Evolutionary conservation across 2,329 filamentous ascomycete genomes (phyloP).

Genomic region (Colletotrichum horii): DNA sequence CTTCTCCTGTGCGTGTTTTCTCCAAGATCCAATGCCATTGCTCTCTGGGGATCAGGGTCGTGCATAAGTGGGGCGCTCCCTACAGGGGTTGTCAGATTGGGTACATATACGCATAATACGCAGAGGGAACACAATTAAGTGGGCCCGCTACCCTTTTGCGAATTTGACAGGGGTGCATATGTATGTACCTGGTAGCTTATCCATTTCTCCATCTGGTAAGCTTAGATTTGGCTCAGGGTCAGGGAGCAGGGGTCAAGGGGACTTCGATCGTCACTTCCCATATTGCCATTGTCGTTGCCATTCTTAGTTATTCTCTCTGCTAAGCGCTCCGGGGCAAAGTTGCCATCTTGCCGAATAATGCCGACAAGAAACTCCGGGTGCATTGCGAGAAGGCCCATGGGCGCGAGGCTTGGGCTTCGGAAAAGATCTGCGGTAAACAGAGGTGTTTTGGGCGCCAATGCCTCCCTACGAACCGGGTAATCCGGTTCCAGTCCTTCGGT

Average conservation of each 20-base stretch:
- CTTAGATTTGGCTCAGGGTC: background rate
- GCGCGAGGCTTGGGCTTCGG: background rate
- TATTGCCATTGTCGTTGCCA: background rate
- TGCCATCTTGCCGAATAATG: background rate
- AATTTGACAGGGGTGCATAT: background rate
- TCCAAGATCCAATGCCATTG: background rate
- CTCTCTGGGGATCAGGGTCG: slow-evolving; percentile 2
- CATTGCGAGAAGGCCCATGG: background rate
- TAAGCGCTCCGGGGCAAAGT: background rate
- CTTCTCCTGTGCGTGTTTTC: background rate
- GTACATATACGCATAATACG: too few relatives aligned
- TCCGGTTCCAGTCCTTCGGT: background rate
- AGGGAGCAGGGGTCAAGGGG: background rate
- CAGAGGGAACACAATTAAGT: too few relatives aligned
- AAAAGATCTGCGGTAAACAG: background rate
- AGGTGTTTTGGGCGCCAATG: background rate
- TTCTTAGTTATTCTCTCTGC: background rate
- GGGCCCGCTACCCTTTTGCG: too few relatives aligned
- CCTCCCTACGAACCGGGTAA: background rate
- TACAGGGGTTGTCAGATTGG: too few relatives aligned
- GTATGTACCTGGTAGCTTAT: background rate
- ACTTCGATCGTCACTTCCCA: background rate
- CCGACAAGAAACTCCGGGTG: background rate
- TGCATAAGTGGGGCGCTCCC: background rate
- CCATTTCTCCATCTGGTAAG: background rate